Conservation (phyloP, 768 basidiomycete species). For the Chalciporus sphaerocephalus region DNA sequence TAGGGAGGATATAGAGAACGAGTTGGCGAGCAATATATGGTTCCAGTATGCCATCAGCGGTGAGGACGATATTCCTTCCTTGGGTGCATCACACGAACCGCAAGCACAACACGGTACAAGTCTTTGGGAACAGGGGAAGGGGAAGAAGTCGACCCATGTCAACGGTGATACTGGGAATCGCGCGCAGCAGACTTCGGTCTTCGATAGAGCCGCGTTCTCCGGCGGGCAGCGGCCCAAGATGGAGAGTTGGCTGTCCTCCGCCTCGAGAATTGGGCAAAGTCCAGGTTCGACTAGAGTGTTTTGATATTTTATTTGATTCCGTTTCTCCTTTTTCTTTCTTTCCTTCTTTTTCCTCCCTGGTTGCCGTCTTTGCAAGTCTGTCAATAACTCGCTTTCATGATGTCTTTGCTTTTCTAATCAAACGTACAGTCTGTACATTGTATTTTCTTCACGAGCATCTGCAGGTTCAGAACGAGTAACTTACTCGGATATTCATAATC, state of each 20-base stretch:
- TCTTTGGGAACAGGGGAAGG: slow-evolving; percentile 24
- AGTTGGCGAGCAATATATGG: slow-evolving; percentile 24
- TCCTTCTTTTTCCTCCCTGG: neutral
- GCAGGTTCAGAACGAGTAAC: slow-evolving; percentile 31
- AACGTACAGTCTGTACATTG: slow-evolving; percentile 21
- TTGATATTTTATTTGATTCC: slow-evolving; percentile 13
- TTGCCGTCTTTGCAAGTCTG: neutral
- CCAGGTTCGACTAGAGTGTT: slow-evolving; percentile 30
- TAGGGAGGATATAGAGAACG: slow-evolving; percentile 12
- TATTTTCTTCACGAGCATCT: slow-evolving; percentile 21
- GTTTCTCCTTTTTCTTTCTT: neutral
- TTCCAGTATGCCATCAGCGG: slow-evolving; percentile 31
- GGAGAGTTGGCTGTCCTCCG: slow-evolving; percentile 31
- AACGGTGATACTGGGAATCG: slow-evolving; percentile 20
- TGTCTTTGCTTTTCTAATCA: slow-evolving; percentile 7
- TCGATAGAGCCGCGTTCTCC: slow-evolving; percentile 25
- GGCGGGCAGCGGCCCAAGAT: slow-evolving; percentile 33
- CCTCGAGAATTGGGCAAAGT: slow-evolving; percentile 27
- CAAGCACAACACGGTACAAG: slow-evolving; percentile 6
- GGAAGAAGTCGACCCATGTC: slow-evolving; percentile 15
- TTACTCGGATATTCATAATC: slow-evolving; percentile 32
- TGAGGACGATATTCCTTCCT: slow-evolving; percentile 19
- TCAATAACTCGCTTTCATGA: slow-evolving; percentile 1
- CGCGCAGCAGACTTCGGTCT: slow-evolving; percentile 22
- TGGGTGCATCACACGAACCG: slow-evolving; percentile 5